Evolutionary conservation across 371 early-diverging fungal species (phyloP), one percentile per base, ranked within the genome.

Genomic region (Circinella umbellata): DNA sequence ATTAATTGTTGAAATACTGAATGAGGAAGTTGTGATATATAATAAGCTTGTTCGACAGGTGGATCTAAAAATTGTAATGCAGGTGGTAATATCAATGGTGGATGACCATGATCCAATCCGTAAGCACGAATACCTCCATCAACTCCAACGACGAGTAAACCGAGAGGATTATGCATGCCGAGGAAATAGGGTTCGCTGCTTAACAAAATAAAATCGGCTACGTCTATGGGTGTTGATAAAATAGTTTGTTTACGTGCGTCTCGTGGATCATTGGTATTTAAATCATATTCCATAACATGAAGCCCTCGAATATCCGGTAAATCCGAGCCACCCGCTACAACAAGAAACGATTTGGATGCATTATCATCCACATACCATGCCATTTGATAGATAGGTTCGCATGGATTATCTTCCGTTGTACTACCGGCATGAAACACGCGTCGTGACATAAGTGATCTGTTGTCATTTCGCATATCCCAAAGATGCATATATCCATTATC

Each of bases 401-500:
- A 61, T 9, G 62, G 63, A 63, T 60, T 48, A 36, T 61, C n/a
- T 10, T 65, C 55, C 36, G 61, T 53, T 27, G 73, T n/a, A 3
- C 64, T 27, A 5, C 80, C 17, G 20, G 76, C 49, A n/a, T 86
- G 83, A 38, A 84, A 76, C 9, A 85, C 69, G 35, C 79, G 80
- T 35, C 87, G 74, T 9, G 84, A 80, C 11, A 76, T 39, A 0
- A 86, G 47, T 7, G 89, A 88, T 51, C 71, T 71, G 20, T 69
- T 68, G 6, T 85, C 86, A 27, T 77, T 69, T 10, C 72, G 71
- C 0, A 74, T 63, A 61, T 86, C 87, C 87, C 88, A 89, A 36
- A 89, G 70, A 36, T 80, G 84, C 54, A 82, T 70, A 39, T 72
- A 78, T 3, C 89, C 89, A 63, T 87, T 87, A 53, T 89, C 88